Evolutionary conservation across 1,139 yeast species (phyloP), one percentile per base, ranked within the genome.

Genomic region (Yamadazyma membranifaciens): DNA sequence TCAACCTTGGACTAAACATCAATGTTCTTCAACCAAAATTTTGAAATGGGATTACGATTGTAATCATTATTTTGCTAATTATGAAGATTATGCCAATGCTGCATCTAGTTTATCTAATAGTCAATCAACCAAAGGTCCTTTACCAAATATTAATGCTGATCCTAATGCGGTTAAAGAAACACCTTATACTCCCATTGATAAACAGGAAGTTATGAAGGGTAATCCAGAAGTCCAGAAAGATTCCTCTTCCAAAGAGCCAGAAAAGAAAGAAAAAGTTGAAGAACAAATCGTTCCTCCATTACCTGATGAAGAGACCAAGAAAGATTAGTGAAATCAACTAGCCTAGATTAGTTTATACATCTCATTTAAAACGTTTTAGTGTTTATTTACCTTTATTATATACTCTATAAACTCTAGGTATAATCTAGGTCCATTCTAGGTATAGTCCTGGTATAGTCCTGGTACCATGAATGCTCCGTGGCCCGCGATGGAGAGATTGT

Each of bases 11-110:
- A 86, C 95, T 36, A 75, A 74, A 54, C 63, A 62, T 17, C 65
- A 75, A 45, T 92, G 98, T 66, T 65, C 70, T 44, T 65, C 73
- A 34, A 67, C 89, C 39, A 81, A 81, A 64, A 67, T 81, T 53
- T 51, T 86, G 20, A 58, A 70, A 14, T 87, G 95, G 98, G 98
- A 92, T 69, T 92, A 82, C 59, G 85, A 83, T 56, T 92, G 98
- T 65, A 67, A 67, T 48, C 56, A 71, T 15, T 87, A 76, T 69
- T 46, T 57, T 15, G 50, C 56, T 22, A 62, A 65, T 16, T 71
- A 70, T 49, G 44, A 49, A 6, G 45, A 37, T 12, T 31, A 31
- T 25, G 24, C 12, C 9, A 15, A 15, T 9, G 42, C 46, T n/a
- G 39, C 44, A 15, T 12, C 11, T 17, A 7, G 17, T n/a, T 7